These are phyloP conservation scores for Ceratobasidium sp. DNA, from an alignment of 1,284 basidiomycete genomes.

Conservation along the genomic window DNA sequence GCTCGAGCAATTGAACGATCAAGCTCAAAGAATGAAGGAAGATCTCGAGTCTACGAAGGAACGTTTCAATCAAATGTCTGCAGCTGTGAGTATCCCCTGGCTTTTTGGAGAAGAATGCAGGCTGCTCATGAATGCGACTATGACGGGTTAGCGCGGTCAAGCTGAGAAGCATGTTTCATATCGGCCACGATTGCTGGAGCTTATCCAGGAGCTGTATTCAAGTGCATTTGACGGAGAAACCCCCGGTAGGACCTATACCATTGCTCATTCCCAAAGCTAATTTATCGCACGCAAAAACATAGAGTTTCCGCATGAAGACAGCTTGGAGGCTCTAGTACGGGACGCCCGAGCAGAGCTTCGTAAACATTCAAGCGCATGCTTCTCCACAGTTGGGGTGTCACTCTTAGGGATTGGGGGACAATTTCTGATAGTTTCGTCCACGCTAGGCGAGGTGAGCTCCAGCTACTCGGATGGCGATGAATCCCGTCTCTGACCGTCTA, in stretches of 20 bases:
- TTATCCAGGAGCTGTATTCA: conserved; percentile 8
- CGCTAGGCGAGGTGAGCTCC: too few relatives aligned
- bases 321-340: neutral
- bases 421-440: too few relatives aligned
- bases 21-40: neutral
- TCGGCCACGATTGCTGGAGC: neutral
- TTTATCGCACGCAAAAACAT: too few relatives aligned
- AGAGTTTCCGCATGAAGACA: conserved; percentile 15
- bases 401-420: neutral
- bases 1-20: neutral
- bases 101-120: neutral
- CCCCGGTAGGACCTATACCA: neutral
- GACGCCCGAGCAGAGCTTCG: neutral
- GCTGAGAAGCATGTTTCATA: neutral
- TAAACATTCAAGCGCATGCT: neutral
- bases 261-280: neutral
- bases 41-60: neutral
- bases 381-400: neutral
- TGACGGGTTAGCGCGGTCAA: neutral
- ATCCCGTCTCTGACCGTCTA: too few relatives aligned
- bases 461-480: too few relatives aligned
- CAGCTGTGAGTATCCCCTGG: neutral
- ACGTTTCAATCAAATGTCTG: neutral
- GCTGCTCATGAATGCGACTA: neutral
- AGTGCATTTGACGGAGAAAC: conserved; percentile 6